Conservation (phyloP, 2,329 filamentous ascomycete genomes). For the Venturia effusa region DNA sequence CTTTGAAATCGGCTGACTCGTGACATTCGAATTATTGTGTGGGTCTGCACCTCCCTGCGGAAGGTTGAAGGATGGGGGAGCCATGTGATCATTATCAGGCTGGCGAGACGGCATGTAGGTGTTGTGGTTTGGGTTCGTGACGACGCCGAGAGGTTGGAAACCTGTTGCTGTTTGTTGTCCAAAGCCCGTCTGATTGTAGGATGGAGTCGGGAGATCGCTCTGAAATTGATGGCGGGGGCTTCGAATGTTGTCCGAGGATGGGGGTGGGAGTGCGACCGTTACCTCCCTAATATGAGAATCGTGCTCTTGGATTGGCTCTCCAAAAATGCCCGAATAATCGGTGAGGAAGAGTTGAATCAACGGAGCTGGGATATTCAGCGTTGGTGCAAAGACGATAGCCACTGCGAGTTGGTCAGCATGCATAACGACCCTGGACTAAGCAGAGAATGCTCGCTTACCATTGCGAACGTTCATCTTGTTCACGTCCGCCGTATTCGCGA, state of each 20-base stretch:
- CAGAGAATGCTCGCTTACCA: conserved; percentile 22
- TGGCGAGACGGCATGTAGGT: conserved; percentile 4
- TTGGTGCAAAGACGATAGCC: conserved; percentile 95
- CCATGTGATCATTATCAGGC: not conserved
- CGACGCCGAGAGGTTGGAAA: conserved; percentile 15
- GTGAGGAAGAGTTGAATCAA: conserved; percentile 91
- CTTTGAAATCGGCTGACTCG: not conserved
- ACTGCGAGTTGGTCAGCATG: conserved; percentile 35
- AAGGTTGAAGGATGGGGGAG: conserved; percentile 1
- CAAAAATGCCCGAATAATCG: conserved; percentile 80
- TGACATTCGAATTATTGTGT: not conserved
- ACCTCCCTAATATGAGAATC: conserved; percentile 35
- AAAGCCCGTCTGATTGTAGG: conserved; percentile 48
- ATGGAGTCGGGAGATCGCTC: conserved; percentile 53
- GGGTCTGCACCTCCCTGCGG: not conserved
- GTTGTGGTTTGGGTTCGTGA: conserved; percentile 3
- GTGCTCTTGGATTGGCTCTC: conserved; percentile 50
- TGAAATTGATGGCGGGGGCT: conserved; percentile 57
- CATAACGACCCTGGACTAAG: not conserved
- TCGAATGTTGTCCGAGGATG: conserved; percentile 47
- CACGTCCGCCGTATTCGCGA: conserved; percentile 77
- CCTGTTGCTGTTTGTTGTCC: conserved; percentile 4
- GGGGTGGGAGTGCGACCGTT: conserved; percentile 25
- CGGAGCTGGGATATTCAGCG: conserved; percentile 88
- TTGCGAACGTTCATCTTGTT: conserved; percentile 99